Percentiles rank a stretch among this genome's conserved stretches.
These are phyloP conservation scores for Malus hybrid DNA, from an alignment of 331 rosid species.

Conservation along the genomic window DNA sequence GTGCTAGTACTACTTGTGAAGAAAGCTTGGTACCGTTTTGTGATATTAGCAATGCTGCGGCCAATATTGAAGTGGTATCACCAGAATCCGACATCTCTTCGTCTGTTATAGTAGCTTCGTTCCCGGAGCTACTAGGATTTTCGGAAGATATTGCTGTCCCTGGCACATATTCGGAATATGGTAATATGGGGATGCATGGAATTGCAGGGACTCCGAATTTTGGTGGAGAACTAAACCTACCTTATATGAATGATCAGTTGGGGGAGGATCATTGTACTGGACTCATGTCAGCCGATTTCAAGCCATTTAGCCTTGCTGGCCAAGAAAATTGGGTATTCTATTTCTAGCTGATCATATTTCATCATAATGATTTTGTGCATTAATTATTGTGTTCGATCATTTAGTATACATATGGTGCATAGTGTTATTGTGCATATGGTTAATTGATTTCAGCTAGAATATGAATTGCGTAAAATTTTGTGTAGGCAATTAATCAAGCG, in stretches of 20 bases:
- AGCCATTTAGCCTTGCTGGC: slow-evolving; percentile 32
- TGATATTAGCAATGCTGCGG: slow-evolving; percentile 23
- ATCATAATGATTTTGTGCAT: too few species aligned
- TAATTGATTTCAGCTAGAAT: background rate
- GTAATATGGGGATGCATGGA: slow-evolving; percentile 22
- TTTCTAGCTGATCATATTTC: background rate
- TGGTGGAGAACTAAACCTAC: slow-evolving; percentile 18
- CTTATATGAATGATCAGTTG: slow-evolving; percentile 18
- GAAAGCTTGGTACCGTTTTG: slow-evolving; percentile 28
- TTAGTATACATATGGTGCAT: background rate
- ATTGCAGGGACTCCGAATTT: slow-evolving; percentile 19
- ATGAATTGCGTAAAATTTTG: background rate
- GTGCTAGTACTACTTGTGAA: slow-evolving; percentile 12
- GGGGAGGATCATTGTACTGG: slow-evolving; percentile 46
- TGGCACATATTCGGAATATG: slow-evolving; percentile 23
- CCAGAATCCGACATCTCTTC: slow-evolving; percentile 27
- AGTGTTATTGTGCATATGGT: background rate
- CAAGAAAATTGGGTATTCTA: slow-evolving; percentile 46
- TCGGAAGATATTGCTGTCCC: slow-evolving; percentile 27
- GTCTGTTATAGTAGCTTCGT: slow-evolving; percentile 16
- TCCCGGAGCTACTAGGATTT: slow-evolving; percentile 26
- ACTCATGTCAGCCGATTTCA: slow-evolving; percentile 30
- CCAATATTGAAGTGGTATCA: slow-evolving; percentile 18
- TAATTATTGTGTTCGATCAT: background rate
- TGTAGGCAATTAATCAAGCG: slow-evolving; percentile 52